phyloP scores from a whole-genome alignment of 2,329 filamentous ascomycete genomes.

The Penicillium palitans region DNA sequence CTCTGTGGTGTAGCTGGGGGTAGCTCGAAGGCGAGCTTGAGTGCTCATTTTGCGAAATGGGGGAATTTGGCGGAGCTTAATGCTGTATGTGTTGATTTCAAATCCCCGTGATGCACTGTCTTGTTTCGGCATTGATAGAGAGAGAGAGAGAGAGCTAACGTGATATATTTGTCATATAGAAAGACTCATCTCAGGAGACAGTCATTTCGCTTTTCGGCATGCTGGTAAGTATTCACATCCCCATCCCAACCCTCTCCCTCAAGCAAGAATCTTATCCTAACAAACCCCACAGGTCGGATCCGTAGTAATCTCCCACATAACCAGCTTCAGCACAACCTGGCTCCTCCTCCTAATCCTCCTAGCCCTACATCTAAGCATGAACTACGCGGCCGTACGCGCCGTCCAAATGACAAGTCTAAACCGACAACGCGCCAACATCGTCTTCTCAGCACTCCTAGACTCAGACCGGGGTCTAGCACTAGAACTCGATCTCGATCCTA shows the following conservation, averaged over 20 bases:
- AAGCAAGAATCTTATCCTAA: not conserved
- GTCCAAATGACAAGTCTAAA: slow-evolving; percentile 85
- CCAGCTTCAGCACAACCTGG: slow-evolving; percentile 72
- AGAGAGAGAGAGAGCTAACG: slow-evolving; percentile 2
- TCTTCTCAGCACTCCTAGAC: slow-evolving; percentile 61
- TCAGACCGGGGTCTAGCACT: slow-evolving; percentile 27
- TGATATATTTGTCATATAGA: slow-evolving; percentile 39
- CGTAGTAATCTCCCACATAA: slow-evolving; percentile 73
- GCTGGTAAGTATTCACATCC: slow-evolving; percentile 53
- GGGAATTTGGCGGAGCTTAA: slow-evolving; percentile 92
- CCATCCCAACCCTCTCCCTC: not conserved
- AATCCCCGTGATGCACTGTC: not conserved
- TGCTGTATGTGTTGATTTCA: slow-evolving; percentile 56
- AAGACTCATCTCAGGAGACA: slow-evolving; percentile 95
- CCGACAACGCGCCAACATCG: slow-evolving; percentile 77
- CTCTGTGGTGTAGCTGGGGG: slow-evolving; percentile 89
- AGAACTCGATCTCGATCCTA: slow-evolving; percentile 7
- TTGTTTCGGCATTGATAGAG: not conserved
- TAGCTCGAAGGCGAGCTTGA: slow-evolving; percentile 85
- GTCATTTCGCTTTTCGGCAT: slow-evolving; percentile 87
- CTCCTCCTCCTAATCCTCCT: slow-evolving; percentile 70
- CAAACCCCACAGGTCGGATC: slow-evolving; percentile 62
- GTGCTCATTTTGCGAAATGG: slow-evolving; percentile 83
- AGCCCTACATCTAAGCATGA: slow-evolving; percentile 74
- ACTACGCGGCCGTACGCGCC: slow-evolving; percentile 79